These are phyloP conservation scores for Podaxis rugospora DNA, from an alignment of 768 basidiomycete species.

Conservation along the genomic window DNA sequence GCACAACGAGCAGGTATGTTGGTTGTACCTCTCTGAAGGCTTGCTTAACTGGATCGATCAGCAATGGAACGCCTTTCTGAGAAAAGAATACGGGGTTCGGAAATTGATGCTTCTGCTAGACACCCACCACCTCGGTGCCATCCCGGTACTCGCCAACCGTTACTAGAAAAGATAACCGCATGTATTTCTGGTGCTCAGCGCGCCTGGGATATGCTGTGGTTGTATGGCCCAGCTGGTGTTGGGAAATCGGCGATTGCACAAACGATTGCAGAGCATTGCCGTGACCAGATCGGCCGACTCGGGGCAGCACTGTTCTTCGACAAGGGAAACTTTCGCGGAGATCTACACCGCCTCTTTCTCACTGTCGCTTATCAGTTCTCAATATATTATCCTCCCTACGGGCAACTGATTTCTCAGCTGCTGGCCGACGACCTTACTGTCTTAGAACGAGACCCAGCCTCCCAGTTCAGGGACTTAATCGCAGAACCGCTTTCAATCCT, in stretches of 20 bases:
- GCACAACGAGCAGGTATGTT: too few relatives aligned
- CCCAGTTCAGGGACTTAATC: neutral
- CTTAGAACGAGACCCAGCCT: neutral
- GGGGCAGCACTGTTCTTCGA: slow-evolving; percentile 4
- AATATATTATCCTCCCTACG: neutral
- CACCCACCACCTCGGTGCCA: neutral
- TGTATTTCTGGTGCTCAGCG: neutral
- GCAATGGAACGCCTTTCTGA: neutral
- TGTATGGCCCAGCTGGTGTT: neutral
- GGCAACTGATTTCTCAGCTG: neutral
- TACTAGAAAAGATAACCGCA: neutral
- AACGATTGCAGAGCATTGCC: neutral
- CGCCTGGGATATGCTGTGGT: neutral
- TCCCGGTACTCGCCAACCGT: neutral
- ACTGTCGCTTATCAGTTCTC: neutral
- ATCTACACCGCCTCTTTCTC: neutral
- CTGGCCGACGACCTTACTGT: neutral
- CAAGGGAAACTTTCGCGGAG: neutral
- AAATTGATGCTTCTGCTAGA: neutral
- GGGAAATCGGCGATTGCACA: slow-evolving; percentile 3
- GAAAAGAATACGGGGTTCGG: neutral
- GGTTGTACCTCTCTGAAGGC: too few relatives aligned
- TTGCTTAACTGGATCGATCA: neutral
- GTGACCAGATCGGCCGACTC: neutral
- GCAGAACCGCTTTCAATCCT: neutral